Conservation (phyloP, 2,329 filamentous ascomycete genomes). For the Massarina eburnea region DNA sequence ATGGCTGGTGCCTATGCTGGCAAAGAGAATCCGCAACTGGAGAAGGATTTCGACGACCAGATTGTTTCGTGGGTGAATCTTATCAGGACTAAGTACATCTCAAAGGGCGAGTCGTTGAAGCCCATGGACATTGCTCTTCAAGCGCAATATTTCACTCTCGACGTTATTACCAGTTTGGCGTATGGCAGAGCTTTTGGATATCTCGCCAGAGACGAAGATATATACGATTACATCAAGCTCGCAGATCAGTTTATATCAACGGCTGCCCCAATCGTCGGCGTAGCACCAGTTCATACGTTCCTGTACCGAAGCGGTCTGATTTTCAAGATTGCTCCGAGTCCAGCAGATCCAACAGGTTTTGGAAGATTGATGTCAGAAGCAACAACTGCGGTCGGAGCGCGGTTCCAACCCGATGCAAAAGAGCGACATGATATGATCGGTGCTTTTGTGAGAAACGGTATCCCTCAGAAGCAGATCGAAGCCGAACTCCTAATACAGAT, state of each 20-base stretch:
- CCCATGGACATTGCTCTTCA: conserved; percentile 49
- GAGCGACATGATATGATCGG: no score
- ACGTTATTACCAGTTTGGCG: conserved; percentile 10
- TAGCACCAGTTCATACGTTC: neutral
- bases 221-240: conserved; percentile 5
- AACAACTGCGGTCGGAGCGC: neutral
- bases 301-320: neutral
- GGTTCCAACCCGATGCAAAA: no score
- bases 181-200: conserved; percentile 14
- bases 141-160: conserved; percentile 49
- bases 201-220: conserved; percentile 7
- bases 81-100: conserved; percentile 49
- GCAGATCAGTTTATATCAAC: neutral
- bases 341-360: neutral
- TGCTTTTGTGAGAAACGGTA: no score
- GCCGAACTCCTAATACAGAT: neutral
- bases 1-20: conserved; percentile 54
- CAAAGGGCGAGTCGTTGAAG: conserved; percentile 27
- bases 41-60: conserved; percentile 50
- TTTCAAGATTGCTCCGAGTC: neutral
- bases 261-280: neutral
- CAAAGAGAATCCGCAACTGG: conserved; percentile 54
- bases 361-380: neutral
- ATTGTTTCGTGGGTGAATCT: conserved; percentile 49
- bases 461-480: no score